A percentile compares a stretch with the other conserved stretches of the same genome.
phyloP scores from a whole-genome alignment of 192 early-diverging fungal species.

The Chytriomyces sp. region DNA sequence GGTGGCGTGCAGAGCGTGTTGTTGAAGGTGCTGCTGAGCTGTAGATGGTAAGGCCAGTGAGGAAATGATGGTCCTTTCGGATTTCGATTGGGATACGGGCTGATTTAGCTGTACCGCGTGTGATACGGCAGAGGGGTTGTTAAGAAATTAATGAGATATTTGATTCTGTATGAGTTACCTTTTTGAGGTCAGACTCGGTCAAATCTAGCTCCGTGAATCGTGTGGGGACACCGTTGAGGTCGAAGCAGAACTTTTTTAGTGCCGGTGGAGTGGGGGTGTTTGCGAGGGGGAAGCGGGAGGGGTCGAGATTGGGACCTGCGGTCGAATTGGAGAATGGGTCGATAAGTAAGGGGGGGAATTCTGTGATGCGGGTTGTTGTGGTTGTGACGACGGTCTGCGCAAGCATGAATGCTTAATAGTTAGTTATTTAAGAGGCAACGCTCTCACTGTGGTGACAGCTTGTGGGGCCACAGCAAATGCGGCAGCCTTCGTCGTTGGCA shows the following conservation, averaged over 20 bases:
- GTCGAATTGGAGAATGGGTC: slow-evolving; percentile 57
- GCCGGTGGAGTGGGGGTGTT: slow-evolving; percentile 73
- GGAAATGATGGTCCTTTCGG: not conserved
- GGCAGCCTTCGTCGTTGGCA: slow-evolving; percentile 11
- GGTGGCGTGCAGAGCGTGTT: slow-evolving; percentile 5
- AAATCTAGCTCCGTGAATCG: slow-evolving; percentile 66
- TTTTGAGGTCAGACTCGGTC: slow-evolving; percentile 49
- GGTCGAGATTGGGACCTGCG: slow-evolving; percentile 56
- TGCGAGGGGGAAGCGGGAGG: slow-evolving; percentile 72
- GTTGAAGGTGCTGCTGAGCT: slow-evolving; percentile 21
- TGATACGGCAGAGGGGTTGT: not conserved
- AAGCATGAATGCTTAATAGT: not conserved
- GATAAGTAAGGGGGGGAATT: slow-evolving; percentile 72
- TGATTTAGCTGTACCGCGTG: not conserved
- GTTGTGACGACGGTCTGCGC: slow-evolving; percentile 72
- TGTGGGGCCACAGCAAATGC: slow-evolving; percentile 45
- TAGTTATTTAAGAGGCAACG: not conserved
- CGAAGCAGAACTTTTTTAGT: slow-evolving; percentile 79
- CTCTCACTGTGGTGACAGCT: slow-evolving; percentile 35
- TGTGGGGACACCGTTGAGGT: slow-evolving; percentile 73
- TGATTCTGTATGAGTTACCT: slow-evolving; percentile 24
- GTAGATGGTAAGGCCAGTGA: not conserved
- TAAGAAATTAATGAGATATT: no score
- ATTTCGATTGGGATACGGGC: not conserved
- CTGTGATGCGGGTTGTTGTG: slow-evolving; percentile 70